phyloP scores from a whole-genome alignment of 345 rosid species.

The Heritiera littoralis region DNA sequence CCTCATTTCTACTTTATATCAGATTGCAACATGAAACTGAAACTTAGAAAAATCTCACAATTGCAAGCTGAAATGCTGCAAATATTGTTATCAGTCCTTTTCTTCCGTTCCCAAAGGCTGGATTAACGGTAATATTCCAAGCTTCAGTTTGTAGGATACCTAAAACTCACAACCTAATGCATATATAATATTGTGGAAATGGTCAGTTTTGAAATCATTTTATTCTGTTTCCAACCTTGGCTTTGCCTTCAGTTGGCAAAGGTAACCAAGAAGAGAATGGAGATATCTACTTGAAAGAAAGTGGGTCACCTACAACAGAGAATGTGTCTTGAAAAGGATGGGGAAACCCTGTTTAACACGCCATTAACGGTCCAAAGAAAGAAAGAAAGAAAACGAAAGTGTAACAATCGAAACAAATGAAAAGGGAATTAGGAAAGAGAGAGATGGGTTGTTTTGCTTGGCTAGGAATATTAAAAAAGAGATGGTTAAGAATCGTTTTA shows the following conservation, averaged over 20 bases:
- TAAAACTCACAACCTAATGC: background rate
- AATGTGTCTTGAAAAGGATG: background rate
- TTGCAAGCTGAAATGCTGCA: background rate
- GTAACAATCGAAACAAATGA: background rate
- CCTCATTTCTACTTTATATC: background rate
- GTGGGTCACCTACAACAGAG: background rate
- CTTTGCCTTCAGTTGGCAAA: background rate
- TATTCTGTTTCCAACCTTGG: background rate
- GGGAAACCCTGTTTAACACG: constrained; percentile 18
- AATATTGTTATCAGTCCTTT: background rate
- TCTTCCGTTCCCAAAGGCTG: background rate
- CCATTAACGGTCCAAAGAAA: background rate
- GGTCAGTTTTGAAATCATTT: background rate
- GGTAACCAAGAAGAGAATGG: background rate
- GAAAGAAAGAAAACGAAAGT: background rate
- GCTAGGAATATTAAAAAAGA: constrained; percentile 6
- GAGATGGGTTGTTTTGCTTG: background rate
- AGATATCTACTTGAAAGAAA: background rate
- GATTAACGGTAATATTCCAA: background rate
- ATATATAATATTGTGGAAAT: background rate
- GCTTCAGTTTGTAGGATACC: background rate
- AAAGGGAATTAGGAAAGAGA: background rate
- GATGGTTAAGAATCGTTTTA: constrained; percentile 17
- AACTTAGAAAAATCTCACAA: background rate
- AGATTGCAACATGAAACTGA: background rate